A percentile compares a stretch with the other conserved stretches of the same genome.
Conservation (phyloP, 371 early-diverging fungal genomes). For the Haplosporangium sp. region DNA sequence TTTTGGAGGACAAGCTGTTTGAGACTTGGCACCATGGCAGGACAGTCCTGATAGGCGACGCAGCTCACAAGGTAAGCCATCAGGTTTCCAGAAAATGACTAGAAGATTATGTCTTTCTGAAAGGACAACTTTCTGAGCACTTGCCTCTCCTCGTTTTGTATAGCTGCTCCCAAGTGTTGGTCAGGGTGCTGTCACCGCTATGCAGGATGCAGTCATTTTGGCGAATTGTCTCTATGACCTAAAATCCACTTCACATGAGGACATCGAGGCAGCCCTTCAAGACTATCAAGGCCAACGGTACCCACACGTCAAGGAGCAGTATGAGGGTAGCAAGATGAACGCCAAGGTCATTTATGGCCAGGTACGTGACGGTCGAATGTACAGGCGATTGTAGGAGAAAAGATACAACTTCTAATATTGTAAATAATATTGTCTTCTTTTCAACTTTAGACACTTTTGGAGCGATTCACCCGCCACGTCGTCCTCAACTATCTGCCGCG, state of each 20-base stretch:
- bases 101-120: background rate
- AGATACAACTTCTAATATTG: too few relatives aligned
- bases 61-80: constrained; percentile 18
- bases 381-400: too few relatives aligned
- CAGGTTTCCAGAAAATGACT: background rate
- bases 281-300: constrained; percentile 15
- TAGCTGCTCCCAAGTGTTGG: background rate
- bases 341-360: constrained; percentile 16
- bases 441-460: too few relatives aligned
- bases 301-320: constrained; percentile 12
- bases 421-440: too few relatives aligned
- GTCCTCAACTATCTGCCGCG: too few relatives aligned
- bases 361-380: background rate
- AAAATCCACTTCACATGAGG: background rate
- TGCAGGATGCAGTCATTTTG: constrained; percentile 13
- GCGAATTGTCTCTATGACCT: constrained; percentile 15
- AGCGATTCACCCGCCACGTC: too few relatives aligned
- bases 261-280: constrained; percentile 3
- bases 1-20: constrained; percentile 28
- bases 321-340: constrained; percentile 8
- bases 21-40: constrained; percentile 21
- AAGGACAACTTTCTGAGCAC: background rate
- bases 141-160: background rate
- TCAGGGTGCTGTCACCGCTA: constrained; percentile 13
- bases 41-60: constrained; percentile 19